Evolutionary conservation across 169 alveolate genomes (phyloP).

Genomic region (Plasmodium vivax): DNA sequence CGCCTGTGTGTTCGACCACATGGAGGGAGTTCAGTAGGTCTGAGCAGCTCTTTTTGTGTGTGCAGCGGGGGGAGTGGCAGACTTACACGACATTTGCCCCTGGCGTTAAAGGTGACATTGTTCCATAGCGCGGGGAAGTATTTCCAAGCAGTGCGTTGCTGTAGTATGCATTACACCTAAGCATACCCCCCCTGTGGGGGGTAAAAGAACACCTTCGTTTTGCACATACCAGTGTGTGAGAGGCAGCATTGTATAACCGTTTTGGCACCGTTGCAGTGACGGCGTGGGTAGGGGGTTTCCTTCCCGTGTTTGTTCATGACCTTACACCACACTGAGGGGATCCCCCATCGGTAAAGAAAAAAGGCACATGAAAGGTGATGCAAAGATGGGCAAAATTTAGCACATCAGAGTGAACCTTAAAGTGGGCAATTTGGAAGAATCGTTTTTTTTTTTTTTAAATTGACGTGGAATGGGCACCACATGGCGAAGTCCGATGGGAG

Average conservation of each 20-base stretch:
- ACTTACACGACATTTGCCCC: neutral
- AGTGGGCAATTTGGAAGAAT: neutral
- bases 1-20: neutral
- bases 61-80: neutral
- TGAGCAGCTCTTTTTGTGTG: neutral
- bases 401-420: neutral
- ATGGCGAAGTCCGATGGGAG: neutral
- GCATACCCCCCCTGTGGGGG: neutral
- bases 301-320: neutral
- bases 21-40: neutral
- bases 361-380: neutral
- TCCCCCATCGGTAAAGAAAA: neutral
- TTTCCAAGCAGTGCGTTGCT: neutral
- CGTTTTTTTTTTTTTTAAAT: too few relatives aligned
- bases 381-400: neutral
- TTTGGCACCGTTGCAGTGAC: neutral
- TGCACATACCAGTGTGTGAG: neutral
- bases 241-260: neutral
- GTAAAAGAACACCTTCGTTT: neutral
- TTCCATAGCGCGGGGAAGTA: neutral
- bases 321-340: neutral
- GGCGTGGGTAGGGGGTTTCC: neutral
- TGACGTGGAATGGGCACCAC: neutral
- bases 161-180: neutral
- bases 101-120: neutral